Conservation (phyloP, 257 asterid species). For the Anisodus acutangulus region DNA sequence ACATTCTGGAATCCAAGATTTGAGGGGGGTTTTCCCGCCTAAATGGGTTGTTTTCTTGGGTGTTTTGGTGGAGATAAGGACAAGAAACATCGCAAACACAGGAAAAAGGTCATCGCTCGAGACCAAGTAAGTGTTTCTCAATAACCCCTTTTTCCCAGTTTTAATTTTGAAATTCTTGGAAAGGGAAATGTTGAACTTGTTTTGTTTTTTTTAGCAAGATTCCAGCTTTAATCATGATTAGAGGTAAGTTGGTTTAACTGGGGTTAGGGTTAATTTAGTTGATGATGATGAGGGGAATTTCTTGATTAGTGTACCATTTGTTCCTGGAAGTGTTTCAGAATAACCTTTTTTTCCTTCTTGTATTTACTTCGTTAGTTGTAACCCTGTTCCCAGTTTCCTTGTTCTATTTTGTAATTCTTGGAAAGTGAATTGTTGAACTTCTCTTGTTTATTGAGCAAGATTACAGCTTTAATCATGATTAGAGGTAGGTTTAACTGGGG, state of each 20-base stretch:
- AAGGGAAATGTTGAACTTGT: not conserved
- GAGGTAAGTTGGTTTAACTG: not conserved
- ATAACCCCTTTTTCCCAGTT: not conserved
- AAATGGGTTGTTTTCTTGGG: slow-evolving; percentile 89
- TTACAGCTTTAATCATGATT: not conserved
- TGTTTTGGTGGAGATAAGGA: slow-evolving; percentile 82
- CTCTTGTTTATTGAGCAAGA: not conserved
- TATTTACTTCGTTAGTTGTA: not conserved
- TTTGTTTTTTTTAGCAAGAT: not conserved
- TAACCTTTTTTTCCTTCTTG: not conserved
- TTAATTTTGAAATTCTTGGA: not conserved
- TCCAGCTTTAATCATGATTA: not conserved
- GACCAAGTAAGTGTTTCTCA: slow-evolving; percentile 49
- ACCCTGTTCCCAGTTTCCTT: not conserved
- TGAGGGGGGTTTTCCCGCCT: not conserved
- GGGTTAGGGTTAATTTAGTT: not conserved
- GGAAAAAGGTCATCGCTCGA: slow-evolving; percentile 58
- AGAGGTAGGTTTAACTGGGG: not conserved
- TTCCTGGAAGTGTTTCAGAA: not conserved
- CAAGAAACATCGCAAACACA: slow-evolving; percentile 57
- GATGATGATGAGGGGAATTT: not conserved
- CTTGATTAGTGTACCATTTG: not conserved
- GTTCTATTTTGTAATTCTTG: not conserved
- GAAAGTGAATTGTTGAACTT: not conserved
- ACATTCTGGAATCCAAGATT: slow-evolving; percentile 27